A percentile compares a stretch with the other conserved stretches of the same genome.
phyloP scores from a whole-genome alignment of 305 asterid species.

The Fraxinus greggii region DNA sequence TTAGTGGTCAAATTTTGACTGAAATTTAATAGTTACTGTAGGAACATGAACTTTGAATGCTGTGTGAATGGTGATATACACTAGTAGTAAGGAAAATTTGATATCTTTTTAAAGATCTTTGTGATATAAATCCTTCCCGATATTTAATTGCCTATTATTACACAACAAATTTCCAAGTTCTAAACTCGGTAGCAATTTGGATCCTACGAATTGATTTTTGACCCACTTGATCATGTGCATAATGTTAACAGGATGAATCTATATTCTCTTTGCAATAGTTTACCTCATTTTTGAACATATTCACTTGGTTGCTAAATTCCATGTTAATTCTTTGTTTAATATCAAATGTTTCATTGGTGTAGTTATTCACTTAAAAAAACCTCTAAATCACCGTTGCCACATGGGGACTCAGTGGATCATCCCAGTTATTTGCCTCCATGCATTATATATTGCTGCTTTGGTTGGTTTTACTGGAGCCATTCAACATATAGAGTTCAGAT shows the following conservation, averaged over 20 bases:
- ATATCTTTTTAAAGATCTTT: not conserved
- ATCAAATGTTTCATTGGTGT: conserved; percentile 25
- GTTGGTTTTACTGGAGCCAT: conserved; percentile 69
- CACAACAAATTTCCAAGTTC: not conserved
- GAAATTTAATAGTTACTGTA: not conserved
- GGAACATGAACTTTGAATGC: not conserved
- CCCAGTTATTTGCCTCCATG: conserved; percentile 65
- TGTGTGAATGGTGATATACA: not conserved
- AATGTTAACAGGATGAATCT: not conserved
- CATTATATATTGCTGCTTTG: conserved; percentile 62
- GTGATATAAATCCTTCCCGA: not conserved
- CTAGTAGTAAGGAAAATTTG: not conserved
- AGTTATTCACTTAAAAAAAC: conserved; percentile 64
- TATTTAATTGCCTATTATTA: not conserved
- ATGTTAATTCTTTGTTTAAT: not conserved
- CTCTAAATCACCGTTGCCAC: conserved; percentile 76
- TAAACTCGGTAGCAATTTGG: not conserved
- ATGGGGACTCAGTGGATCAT: conserved; percentile 62
- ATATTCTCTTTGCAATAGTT: not conserved
- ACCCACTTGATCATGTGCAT: not conserved
- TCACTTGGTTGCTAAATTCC: conserved; percentile 4
- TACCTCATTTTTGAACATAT: conserved; percentile 3
- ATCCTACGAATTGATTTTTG: not conserved
- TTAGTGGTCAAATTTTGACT: not conserved
- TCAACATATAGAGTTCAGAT: conserved; percentile 74